Percentiles rank a stretch among this genome's conserved stretches.
These are phyloP conservation scores for Acanthamoeba sp. DNA, from an alignment of 208 protist species.

Conservation along the genomic window DNA sequence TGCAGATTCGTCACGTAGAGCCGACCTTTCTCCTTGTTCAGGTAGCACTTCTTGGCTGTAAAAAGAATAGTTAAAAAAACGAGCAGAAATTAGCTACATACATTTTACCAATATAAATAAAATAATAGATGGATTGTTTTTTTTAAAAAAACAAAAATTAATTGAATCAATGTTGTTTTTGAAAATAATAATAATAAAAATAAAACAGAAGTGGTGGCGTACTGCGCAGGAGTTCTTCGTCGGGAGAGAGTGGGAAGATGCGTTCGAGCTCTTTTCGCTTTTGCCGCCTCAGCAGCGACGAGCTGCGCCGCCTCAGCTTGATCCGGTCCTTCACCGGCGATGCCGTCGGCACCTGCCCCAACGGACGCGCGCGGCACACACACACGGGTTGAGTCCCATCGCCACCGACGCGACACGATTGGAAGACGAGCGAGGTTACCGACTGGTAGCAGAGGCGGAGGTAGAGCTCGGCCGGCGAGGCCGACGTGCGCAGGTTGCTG, in stretches of 20 bases:
- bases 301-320: conserved; percentile 1
- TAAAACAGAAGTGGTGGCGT: neutral
- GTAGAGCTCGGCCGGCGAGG: conserved; percentile 23
- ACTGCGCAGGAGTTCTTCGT: conserved; percentile 33
- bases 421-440: neutral
- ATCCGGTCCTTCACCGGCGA: conserved; percentile 10
- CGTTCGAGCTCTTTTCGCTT: conserved; percentile 48
- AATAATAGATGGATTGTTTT: neutral
- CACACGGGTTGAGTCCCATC: neutral
- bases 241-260: conserved; percentile 7
- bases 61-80: neutral
- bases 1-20: conserved; percentile 39
- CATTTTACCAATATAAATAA: neutral
- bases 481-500: neutral
- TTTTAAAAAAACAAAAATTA: no score
- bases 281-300: neutral
- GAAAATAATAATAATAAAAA: neutral
- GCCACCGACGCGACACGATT: neutral
- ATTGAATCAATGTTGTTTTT: no score
- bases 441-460: conserved; percentile 21
- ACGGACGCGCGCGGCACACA: neutral
- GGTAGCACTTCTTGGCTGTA: neutral
- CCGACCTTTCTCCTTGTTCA: conserved; percentile 27
- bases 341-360: neutral
- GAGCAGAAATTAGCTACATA: neutral